phyloP scores from a whole-genome alignment of 352 stramenopile genomes.

The Phytopythium litorale region DNA sequence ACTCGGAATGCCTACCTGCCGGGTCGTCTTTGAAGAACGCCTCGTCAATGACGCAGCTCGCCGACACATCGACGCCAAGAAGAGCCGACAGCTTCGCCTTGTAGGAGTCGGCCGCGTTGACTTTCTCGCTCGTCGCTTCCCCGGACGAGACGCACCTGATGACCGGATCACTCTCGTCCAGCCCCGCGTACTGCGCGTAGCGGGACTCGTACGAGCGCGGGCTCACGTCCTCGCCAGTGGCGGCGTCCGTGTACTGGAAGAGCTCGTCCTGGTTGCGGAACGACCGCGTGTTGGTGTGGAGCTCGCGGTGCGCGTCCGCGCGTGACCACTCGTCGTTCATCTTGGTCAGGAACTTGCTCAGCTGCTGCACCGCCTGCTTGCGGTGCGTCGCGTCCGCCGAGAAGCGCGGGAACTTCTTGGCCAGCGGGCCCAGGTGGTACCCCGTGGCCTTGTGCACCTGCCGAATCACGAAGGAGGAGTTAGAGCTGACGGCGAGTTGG shows the following conservation, averaged over 20 bases:
- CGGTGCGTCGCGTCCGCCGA: conserved; percentile 32
- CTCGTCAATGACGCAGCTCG: conserved; percentile 37
- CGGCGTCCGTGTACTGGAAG: conserved; percentile 50
- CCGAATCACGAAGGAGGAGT: neutral
- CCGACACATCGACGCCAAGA: conserved; percentile 34
- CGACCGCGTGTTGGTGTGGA: conserved; percentile 27
- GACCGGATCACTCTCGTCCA: conserved; percentile 27
- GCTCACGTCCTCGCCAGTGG: conserved; percentile 29
- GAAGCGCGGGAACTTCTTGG: conserved; percentile 30
- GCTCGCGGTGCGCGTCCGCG: conserved; percentile 34
- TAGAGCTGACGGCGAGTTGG: neutral
- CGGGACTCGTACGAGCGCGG: conserved; percentile 34
- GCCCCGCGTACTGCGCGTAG: conserved; percentile 41
- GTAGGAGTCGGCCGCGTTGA: neutral
- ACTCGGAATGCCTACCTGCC: neutral
- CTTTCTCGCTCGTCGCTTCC: neutral
- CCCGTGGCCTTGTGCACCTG: conserved; percentile 35
- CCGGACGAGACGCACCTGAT: conserved; percentile 11
- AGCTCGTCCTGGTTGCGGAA: conserved; percentile 29
- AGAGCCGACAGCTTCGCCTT: conserved; percentile 12
- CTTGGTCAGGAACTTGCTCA: conserved; percentile 33
- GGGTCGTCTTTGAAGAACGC: conserved; percentile 21
- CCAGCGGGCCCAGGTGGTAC: conserved; percentile 43
- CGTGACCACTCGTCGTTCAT: conserved; percentile 54
- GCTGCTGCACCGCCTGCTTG: conserved; percentile 32